Evolutionary conservation across 768 basidiomycete species (phyloP), one percentile per base, ranked within the genome.

Genomic region (Macrolepiota dolichaula): DNA sequence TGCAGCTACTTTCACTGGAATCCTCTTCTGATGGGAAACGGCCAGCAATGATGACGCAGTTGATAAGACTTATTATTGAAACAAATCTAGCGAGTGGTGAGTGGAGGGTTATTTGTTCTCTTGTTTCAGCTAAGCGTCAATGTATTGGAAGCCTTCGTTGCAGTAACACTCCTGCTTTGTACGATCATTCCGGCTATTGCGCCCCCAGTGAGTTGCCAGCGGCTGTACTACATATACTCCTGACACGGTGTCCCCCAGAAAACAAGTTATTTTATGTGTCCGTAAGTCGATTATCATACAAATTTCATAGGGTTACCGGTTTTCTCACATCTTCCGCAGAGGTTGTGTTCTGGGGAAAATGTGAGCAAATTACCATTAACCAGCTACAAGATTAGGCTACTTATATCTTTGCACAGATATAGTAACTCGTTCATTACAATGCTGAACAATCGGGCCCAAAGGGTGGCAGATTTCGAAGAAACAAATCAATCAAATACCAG

Each of bases 341-440:
- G 52, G 59, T 2, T 61, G 55, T 22, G 59, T 61, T 6, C 44
- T 61, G 29, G 53, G 59, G 13, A 61, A 61, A 54, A 12, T 61
- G 59, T 61, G 44, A 61, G 59, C 27, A 17, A 29, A 15, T 2
- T 1, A 4, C 4, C 4, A n/a, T 10, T 57, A 9, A n/a, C 19
- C 15, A 9, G 5, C 37, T 15, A 11, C 2, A 12, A 10, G 7
- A 12, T 36, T n/a, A 19, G 17, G 42, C 25, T 46, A 12, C 19
- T 22, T 35, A 46, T 6, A 49, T 15, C n/a, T 49, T 38, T 13
- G 2, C 2, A 55, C 22, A 55, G 59, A 37, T 61, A 61, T 44
- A 61, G 59, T 37, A 61, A 61, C 15, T 61, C 59, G 3, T 61
- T 61, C n/a, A 55, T 61, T 35, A 54, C 46, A 1, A 61, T 61